Evolutionary conservation across 2,329 filamentous ascomycete species (phyloP).

Genomic region (Calonectria leucothoes): DNA sequence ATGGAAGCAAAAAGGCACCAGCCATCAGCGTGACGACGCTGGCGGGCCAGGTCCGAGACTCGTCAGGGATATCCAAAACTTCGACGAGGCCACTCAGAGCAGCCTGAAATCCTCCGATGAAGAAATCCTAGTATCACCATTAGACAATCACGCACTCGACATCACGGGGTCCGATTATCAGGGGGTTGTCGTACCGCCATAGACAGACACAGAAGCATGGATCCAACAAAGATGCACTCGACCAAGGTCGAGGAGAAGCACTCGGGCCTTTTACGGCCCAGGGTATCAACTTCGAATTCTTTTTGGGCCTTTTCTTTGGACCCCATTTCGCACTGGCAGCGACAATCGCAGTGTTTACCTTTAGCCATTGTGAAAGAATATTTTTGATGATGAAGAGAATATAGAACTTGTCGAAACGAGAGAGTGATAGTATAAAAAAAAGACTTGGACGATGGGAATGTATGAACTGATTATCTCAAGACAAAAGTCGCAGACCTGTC

Average conservation of each 20-base stretch:
- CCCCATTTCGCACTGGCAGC: background rate
- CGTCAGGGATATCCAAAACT: constrained; percentile 72
- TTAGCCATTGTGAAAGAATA: constrained; percentile 4
- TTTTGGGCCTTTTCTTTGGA: constrained; percentile 28
- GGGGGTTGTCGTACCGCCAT: constrained; percentile 58
- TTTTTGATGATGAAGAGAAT: background rate
- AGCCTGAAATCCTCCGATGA: constrained; percentile 79
- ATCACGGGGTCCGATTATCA: background rate
- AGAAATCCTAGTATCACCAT: constrained; percentile 67
- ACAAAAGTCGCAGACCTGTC: constrained; percentile 5
- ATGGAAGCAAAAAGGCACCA: constrained; percentile 69
- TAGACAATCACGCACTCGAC: background rate
- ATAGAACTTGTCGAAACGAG: constrained; percentile 1
- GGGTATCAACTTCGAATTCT: constrained; percentile 58
- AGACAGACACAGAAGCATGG: constrained; percentile 69
- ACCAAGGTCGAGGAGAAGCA: constrained; percentile 63
- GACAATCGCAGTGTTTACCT: constrained; percentile 6
- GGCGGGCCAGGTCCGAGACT: constrained; percentile 71
- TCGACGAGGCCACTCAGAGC: constrained; percentile 73
- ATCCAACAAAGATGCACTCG: constrained; percentile 70
- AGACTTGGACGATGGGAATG: background rate
- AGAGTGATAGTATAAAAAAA: background rate
- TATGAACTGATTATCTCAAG: constrained; percentile 9
- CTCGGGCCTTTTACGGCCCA: constrained; percentile 69
- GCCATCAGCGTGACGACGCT: constrained; percentile 68